These are phyloP conservation scores for Picochlorum sp. DNA, from an alignment of 139 green algal species.

Conservation along the genomic window DNA sequence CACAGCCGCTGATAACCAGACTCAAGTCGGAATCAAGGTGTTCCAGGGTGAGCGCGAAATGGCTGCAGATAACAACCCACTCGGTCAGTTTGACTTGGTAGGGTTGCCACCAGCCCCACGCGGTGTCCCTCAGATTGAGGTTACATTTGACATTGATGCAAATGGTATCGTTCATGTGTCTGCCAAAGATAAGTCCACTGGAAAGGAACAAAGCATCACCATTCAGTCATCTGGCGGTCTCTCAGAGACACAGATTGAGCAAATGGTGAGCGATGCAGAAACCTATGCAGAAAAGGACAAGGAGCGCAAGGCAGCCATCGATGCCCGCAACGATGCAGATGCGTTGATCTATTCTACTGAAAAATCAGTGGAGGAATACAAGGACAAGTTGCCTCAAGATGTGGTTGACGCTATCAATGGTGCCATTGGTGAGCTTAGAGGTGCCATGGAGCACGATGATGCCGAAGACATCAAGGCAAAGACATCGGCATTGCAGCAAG, in stretches of 20 bases:
- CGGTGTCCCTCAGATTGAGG: conserved; percentile 94
- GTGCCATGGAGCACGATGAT: conserved; percentile 39
- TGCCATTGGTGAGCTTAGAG: conserved; percentile 64
- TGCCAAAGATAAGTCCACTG: conserved; percentile 88
- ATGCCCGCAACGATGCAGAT: conserved; percentile 89
- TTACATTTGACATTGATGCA: conserved; percentile 96
- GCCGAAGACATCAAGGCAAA: conserved; percentile 46
- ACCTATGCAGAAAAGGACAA: conserved; percentile 71
- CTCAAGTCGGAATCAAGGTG: conserved; percentile 99
- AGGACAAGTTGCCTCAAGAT: conserved; percentile 62
- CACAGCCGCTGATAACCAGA: conserved; percentile 94
- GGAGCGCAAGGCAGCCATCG: conserved; percentile 86
- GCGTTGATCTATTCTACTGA: conserved; percentile 69
- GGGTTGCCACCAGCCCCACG: conserved; percentile 91
- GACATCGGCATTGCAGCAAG: conserved; percentile 70
- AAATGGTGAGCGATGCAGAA: conserved; percentile 93
- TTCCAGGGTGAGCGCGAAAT: conserved; percentile 98
- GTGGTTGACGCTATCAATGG: conserved; percentile 81
- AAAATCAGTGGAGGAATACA: conserved; percentile 89
- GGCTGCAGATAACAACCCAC: conserved; percentile 97
- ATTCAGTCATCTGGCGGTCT: conserved; percentile 85
- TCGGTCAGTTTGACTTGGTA: conserved; percentile 97
- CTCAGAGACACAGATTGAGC: conserved; percentile 84
- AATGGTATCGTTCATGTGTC: conserved; percentile 93
- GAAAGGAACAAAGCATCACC: conserved; percentile 93